Percentiles rank a stretch among this genome's conserved stretches.
These are phyloP conservation scores for Amylocystis lapponica DNA, from an alignment of 768 basidiomycete species.

Conservation along the genomic window DNA sequence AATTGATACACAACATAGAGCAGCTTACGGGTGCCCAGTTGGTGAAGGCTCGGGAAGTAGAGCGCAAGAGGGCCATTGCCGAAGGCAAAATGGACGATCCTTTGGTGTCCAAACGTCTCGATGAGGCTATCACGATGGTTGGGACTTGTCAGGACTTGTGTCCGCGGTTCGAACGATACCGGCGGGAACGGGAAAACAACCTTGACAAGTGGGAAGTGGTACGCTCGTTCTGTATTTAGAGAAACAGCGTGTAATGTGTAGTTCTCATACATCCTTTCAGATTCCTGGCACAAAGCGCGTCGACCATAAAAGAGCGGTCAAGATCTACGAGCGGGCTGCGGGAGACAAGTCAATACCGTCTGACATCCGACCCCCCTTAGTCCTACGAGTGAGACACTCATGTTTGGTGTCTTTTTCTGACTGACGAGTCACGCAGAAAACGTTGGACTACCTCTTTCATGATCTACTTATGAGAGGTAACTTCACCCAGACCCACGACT, in stretches of 20 bases:
- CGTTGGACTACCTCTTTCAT: slow-evolving; percentile 90
- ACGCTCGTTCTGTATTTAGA: slow-evolving; percentile 31
- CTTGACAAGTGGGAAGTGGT: slow-evolving; percentile 84
- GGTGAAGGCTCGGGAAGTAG: slow-evolving; percentile 66
- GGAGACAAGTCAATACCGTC: slow-evolving; percentile 90
- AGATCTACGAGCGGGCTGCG: slow-evolving; percentile 91
- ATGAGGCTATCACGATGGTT: slow-evolving; percentile 88
- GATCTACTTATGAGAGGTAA: slow-evolving; percentile 67
- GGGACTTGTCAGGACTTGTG: slow-evolving; percentile 95
- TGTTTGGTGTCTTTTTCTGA: background rate
- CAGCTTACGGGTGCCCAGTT: slow-evolving; percentile 33
- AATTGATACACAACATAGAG: slow-evolving; percentile 1
- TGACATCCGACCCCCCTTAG: slow-evolving; percentile 81
- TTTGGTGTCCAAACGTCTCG: slow-evolving; percentile 66
- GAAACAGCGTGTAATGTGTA: too few species aligned
- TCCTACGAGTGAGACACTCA: slow-evolving; percentile 59
- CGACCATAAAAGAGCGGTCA: slow-evolving; percentile 83
- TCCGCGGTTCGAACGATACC: slow-evolving; percentile 87
- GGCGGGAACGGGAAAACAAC: slow-evolving; percentile 85
- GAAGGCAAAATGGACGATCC: slow-evolving; percentile 90
- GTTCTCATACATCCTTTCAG: slow-evolving; percentile 40
- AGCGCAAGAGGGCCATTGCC: slow-evolving; percentile 68
- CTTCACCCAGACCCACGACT: slow-evolving; percentile 66
- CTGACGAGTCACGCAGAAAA: slow-evolving; percentile 43
- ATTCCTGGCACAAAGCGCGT: slow-evolving; percentile 81